phyloP scores from a whole-genome alignment of 2,329 filamentous ascomycete genomes.

The Iodosphaeria phyllophila region DNA sequence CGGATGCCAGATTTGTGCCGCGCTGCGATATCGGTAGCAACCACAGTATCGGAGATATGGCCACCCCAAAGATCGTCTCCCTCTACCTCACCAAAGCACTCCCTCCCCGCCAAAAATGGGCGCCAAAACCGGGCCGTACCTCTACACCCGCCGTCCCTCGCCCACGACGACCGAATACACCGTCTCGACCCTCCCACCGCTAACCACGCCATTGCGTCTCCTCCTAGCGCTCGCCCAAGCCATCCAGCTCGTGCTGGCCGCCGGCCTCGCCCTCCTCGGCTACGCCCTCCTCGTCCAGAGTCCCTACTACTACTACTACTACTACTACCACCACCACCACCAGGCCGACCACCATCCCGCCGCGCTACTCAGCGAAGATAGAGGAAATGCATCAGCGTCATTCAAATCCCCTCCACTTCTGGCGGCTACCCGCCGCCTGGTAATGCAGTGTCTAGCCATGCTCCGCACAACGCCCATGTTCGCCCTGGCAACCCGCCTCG shows the following conservation, averaged over 20 bases:
- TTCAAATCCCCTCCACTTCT: too few species aligned
- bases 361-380: too few species aligned
- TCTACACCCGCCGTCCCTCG: conserved; percentile 50
- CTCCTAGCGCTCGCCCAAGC: conserved; percentile 23
- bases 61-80: too few species aligned
- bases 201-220: conserved; percentile 26
- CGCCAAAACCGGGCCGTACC: conserved; percentile 37
- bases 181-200: conserved; percentile 57
- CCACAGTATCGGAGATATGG: too few species aligned
- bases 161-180: conserved; percentile 86
- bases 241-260: conserved; percentile 20
- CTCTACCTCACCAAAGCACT: too few species aligned
- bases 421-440: too few species aligned
- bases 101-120: too few species aligned
- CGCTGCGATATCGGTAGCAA: too few species aligned
- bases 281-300: conserved; percentile 11
- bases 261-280: conserved; percentile 26
- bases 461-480: conserved; percentile 12
- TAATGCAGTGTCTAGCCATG: too few species aligned
- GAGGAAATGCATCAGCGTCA: too few species aligned
- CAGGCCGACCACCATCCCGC: conserved; percentile 4
- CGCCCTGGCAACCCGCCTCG: conserved; percentile 12
- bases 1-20: too few species aligned
- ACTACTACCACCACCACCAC: background rate
- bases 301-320: background rate